phyloP scores from a whole-genome alignment of 2,329 filamentous ascomycete species.

The Decorospora gaudefroyi region DNA sequence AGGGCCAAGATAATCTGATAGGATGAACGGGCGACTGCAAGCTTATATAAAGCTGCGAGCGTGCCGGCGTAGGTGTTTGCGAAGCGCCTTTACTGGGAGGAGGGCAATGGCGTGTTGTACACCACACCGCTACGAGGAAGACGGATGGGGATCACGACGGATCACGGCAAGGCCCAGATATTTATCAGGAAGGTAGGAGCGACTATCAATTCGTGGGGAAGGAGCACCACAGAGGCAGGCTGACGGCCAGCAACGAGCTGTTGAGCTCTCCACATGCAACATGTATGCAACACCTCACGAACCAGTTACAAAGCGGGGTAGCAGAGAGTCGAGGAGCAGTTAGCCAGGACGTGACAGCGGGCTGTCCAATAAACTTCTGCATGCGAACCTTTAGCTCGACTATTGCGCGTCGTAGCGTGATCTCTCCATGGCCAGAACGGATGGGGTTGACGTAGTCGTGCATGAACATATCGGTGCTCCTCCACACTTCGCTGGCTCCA shows the following conservation, averaged over 20 bases:
- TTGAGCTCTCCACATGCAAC: conserved; percentile 31
- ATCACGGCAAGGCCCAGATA: background rate
- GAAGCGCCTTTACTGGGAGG: background rate
- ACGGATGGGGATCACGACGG: background rate
- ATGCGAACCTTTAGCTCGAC: conserved; percentile 15
- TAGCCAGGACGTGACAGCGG: conserved; percentile 14
- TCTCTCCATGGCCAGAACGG: conserved; percentile 14
- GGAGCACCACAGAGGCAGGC: conserved; percentile 4
- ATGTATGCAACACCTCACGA: conserved; percentile 25
- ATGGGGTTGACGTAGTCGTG: conserved; percentile 20
- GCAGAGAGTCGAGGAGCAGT: conserved; percentile 15
- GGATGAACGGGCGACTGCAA: conserved; percentile 3
- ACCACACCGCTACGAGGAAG: background rate
- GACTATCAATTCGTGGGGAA: conserved; percentile 9
- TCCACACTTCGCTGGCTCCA: conserved; percentile 7
- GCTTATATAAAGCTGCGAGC: conserved; percentile 8
- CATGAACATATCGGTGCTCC: conserved; percentile 5
- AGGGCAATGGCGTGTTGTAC: conserved; percentile 7
- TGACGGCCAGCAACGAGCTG: conserved; percentile 27
- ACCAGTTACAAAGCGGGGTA: conserved; percentile 34
- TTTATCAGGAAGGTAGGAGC: conserved; percentile 13
- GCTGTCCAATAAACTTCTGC: conserved; percentile 24
- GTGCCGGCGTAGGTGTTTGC: conserved; percentile 5
- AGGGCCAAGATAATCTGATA: conserved; percentile 1
- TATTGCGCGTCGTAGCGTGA: conserved; percentile 19